Conservation (phyloP, 257 asterid species). For the Solanum corneliomulleri region DNA sequence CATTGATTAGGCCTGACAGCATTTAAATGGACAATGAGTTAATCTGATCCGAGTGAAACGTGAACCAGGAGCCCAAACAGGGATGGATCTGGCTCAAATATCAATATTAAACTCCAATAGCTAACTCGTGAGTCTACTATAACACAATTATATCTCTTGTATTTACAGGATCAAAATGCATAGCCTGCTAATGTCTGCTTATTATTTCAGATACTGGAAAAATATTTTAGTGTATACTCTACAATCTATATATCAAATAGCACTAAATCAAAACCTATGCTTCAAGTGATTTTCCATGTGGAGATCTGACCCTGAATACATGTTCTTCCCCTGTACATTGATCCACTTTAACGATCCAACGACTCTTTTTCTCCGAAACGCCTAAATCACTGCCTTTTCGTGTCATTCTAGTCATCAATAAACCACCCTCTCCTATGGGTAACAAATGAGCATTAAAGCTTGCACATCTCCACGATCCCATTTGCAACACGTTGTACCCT, state of each 20-base stretch:
- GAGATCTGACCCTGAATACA: constrained; percentile 41
- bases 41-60: too few relatives aligned
- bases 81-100: too few relatives aligned
- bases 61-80: too few relatives aligned
- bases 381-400: not conserved
- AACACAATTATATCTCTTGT: not conserved
- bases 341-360: constrained; percentile 18
- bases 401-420: constrained; percentile 20
- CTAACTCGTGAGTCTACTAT: too few relatives aligned
- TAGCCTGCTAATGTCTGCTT: not conserved
- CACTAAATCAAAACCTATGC: not conserved
- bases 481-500: constrained; percentile 53
- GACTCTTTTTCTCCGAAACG: not conserved
- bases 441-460: constrained; percentile 29
- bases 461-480: constrained; percentile 20
- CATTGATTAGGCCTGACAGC: too few relatives aligned
- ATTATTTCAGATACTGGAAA: not conserved
- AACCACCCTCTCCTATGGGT: constrained; percentile 64
- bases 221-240: not conserved
- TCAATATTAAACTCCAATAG: too few relatives aligned
- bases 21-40: too few relatives aligned
- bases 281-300: not conserved
- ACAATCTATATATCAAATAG: not conserved
- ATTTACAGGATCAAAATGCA: not conserved
- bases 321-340: constrained; percentile 61